phyloP scores from a whole-genome alignment of 163 green algal species.

The Picocystis sp. region DNA sequence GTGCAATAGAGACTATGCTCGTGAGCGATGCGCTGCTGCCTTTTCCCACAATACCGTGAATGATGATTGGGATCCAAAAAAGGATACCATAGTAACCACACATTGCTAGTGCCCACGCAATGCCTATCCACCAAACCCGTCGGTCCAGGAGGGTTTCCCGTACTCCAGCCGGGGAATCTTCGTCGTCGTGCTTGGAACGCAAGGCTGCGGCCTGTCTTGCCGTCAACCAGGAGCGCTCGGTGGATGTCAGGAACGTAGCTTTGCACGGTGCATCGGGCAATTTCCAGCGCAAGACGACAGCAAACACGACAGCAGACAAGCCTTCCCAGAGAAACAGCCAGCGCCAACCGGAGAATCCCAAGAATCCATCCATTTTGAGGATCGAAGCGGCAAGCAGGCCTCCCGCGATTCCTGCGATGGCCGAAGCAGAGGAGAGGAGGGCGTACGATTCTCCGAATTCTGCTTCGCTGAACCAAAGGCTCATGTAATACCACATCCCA shows the following conservation, averaged over 20 bases:
- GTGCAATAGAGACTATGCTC: background rate
- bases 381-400: conserved; percentile 22
- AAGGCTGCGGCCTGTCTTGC: no score
- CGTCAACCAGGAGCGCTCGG: conserved; percentile 20
- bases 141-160: no score
- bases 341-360: conserved; percentile 33
- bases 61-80: no score
- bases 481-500: conserved; percentile 32
- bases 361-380: conserved; percentile 20
- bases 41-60: no score
- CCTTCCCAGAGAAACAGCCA: conserved; percentile 37
- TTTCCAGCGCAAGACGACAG: conserved; percentile 10
- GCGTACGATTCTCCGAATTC: conserved; percentile 21
- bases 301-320: conserved; percentile 19
- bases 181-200: no score
- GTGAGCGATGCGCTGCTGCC: no score
- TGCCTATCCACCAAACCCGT: no score
- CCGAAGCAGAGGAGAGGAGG: conserved; percentile 15
- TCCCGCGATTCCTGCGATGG: conserved; percentile 21
- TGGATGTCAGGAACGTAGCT: conserved; percentile 20
- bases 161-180: no score
- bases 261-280: conserved; percentile 14
- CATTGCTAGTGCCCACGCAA: no score
- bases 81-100: no score
- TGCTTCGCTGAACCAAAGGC: conserved; percentile 23